Conservation (phyloP, 805 yeast species). For the Starmera pachycereana region DNA sequence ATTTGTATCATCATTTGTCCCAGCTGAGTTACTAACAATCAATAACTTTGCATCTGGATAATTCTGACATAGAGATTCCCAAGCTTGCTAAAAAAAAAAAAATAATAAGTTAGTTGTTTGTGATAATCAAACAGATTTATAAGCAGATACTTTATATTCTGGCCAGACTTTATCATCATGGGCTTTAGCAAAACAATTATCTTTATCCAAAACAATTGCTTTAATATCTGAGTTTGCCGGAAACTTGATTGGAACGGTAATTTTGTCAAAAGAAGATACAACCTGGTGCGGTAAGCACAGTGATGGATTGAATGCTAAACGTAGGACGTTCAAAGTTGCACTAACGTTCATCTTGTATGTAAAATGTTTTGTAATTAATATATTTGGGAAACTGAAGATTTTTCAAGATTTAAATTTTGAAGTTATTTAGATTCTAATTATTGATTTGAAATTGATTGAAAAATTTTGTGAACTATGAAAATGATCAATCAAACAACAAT, state of each 20-base stretch:
- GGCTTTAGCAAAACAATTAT: conserved; percentile 87
- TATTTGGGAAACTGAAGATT: too few species aligned
- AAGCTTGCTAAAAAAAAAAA: conserved; percentile 25
- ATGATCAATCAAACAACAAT: too few species aligned
- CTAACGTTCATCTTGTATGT: conserved; percentile 59
- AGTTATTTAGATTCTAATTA: too few species aligned
- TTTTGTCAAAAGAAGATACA: conserved; percentile 45
- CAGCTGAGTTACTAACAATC: conserved; percentile 90
- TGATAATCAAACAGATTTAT: too few species aligned
- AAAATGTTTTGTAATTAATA: too few species aligned
- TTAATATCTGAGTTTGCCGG: conserved; percentile 31
- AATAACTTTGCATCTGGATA: conserved; percentile 59
- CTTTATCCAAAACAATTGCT: conserved; percentile 85
- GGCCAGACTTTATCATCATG: conserved; percentile 77
- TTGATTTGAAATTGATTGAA: too few species aligned
- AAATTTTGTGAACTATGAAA: too few species aligned
- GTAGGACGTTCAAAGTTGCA: conserved; percentile 61
- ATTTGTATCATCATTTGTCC: conserved; percentile 63
- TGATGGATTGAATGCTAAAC: conserved; percentile 53
- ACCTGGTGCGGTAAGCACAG: conserved; percentile 57
- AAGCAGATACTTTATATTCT: conserved; percentile 39
- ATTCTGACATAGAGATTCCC: conserved; percentile 40
- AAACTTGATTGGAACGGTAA: conserved; percentile 42
- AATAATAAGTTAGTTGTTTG: background rate
- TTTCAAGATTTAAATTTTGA: too few species aligned